A percentile compares a stretch with the other conserved stretches of the same genome.
Conservation (phyloP, 306 rosid genomes). For the Crataegus laevigata region DNA sequence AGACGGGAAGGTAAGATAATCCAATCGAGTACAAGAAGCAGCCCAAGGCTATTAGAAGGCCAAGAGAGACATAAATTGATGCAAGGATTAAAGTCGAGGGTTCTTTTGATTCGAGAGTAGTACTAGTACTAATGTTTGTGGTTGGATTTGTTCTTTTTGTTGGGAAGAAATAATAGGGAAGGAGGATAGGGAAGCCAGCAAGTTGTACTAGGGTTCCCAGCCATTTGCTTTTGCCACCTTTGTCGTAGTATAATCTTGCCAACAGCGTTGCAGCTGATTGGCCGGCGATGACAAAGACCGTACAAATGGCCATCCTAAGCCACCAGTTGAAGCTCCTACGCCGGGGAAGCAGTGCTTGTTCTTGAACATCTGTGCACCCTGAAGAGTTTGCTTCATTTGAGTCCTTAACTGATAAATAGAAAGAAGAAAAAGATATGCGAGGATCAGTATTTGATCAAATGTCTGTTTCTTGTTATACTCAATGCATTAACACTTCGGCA, state of each 20-base stretch:
- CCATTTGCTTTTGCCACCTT: constrained; percentile 39
- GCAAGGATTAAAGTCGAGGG: constrained; percentile 10
- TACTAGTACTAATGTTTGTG: neutral
- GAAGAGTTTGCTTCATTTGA: neutral
- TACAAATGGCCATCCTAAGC: constrained; percentile 16
- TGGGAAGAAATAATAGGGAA: constrained; percentile 15
- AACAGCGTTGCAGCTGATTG: constrained; percentile 22
- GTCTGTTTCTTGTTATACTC: neutral
- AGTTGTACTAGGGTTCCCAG: constrained; percentile 19
- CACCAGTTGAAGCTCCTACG: constrained; percentile 7
- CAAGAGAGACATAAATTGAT: constrained; percentile 21
- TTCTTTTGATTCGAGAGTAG: neutral
- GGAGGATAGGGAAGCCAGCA: constrained; percentile 30
- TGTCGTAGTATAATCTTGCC: constrained; percentile 25
- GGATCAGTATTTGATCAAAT: neutral
- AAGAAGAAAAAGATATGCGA: neutral
- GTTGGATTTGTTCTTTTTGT: neutral
- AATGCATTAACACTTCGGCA: neutral
- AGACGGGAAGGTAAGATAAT: constrained; percentile 35
- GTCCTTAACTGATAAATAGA: neutral
- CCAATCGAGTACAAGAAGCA: constrained; percentile 26
- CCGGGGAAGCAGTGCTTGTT: neutral
- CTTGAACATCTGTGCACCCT: neutral
- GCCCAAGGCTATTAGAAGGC: constrained; percentile 16
- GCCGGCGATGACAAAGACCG: constrained; percentile 5